Conservation (phyloP, 306 rosid species). For the Ormosia semicastrata region DNA sequence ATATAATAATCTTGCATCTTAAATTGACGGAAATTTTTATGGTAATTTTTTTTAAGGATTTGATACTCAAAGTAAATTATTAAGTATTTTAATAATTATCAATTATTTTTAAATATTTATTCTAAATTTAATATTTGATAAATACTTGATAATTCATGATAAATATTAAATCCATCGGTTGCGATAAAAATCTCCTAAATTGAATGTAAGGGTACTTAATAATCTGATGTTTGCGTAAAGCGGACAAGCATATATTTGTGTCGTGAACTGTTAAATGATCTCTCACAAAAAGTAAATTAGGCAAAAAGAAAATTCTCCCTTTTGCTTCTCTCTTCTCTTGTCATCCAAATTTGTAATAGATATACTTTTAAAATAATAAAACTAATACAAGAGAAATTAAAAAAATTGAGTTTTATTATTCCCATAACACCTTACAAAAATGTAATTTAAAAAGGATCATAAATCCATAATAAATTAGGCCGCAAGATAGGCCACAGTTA, state of each 20-base stretch:
- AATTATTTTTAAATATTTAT: too few relatives aligned
- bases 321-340: not conserved
- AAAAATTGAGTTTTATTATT: not conserved
- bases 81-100: too few relatives aligned
- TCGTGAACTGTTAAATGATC: not conserved
- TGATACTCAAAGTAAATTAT: too few relatives aligned
- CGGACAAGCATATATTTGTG: not conserved
- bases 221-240: not conserved
- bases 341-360: not conserved
- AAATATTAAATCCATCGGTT: too few relatives aligned
- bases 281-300: not conserved
- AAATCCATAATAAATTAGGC: constrained; percentile 10
- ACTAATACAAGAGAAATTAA: not conserved
- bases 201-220: not conserved
- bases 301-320: not conserved
- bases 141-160: too few relatives aligned
- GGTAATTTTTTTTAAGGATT: too few relatives aligned
- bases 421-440: not conserved
- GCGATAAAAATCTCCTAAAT: too few relatives aligned
- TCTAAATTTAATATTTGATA: too few relatives aligned
- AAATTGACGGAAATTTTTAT: not conserved
- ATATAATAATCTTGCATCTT: not conserved
- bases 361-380: not conserved
- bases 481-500: constrained; percentile 27
- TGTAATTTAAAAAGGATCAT: not conserved